Evolutionary conservation across 768 basidiomycete genomes (phyloP).

Genomic region (Trametes punicea): DNA sequence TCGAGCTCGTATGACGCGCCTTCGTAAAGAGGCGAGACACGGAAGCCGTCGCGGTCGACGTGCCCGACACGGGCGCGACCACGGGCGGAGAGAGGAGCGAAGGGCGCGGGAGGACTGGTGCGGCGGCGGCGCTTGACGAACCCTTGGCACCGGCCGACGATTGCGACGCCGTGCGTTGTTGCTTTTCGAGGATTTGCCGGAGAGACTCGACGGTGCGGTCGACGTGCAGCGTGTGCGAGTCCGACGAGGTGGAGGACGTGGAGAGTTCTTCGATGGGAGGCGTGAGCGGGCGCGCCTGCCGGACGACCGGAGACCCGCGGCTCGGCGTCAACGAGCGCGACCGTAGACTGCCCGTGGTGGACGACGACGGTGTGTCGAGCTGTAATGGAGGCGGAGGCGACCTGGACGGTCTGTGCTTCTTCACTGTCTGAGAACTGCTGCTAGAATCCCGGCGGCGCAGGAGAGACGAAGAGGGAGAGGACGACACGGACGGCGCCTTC

Average conservation of each 20-base stretch:
- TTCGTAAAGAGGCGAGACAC: slow-evolving; percentile 76
- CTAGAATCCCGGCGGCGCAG: slow-evolving; percentile 18
- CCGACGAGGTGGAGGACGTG: slow-evolving; percentile 48
- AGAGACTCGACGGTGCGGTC: slow-evolving; percentile 64
- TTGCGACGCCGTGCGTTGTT: slow-evolving; percentile 6
- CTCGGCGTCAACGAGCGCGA: slow-evolving; percentile 33
- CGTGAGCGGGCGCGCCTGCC: slow-evolving; percentile 42
- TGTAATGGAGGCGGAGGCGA: slow-evolving; percentile 19
- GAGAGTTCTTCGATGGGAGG: slow-evolving; percentile 57
- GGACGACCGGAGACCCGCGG: slow-evolving; percentile 22
- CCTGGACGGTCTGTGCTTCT: slow-evolving; percentile 14
- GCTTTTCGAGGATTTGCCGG: slow-evolving; percentile 59
- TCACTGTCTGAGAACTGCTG: slow-evolving; percentile 15
- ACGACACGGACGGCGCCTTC: slow-evolving; percentile 11
- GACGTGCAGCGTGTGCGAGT: slow-evolving; percentile 54
- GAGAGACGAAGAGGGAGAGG: slow-evolving; percentile 11
- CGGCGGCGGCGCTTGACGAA: slow-evolving; percentile 29
- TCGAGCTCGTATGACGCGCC: slow-evolving; percentile 53
- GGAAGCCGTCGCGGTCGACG: slow-evolving; percentile 74
- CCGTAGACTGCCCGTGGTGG: slow-evolving; percentile 10
- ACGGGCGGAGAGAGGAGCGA: slow-evolving; percentile 45
- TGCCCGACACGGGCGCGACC: slow-evolving; percentile 50
- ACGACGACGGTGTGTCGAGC: slow-evolving; percentile 7
- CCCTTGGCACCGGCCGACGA: slow-evolving; percentile 5
- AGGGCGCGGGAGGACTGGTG: slow-evolving; percentile 39